Base-by-base conservation (phyloP, 495 filamentous ascomycete species). In the Pseudevernia furfuracea region DNA sequence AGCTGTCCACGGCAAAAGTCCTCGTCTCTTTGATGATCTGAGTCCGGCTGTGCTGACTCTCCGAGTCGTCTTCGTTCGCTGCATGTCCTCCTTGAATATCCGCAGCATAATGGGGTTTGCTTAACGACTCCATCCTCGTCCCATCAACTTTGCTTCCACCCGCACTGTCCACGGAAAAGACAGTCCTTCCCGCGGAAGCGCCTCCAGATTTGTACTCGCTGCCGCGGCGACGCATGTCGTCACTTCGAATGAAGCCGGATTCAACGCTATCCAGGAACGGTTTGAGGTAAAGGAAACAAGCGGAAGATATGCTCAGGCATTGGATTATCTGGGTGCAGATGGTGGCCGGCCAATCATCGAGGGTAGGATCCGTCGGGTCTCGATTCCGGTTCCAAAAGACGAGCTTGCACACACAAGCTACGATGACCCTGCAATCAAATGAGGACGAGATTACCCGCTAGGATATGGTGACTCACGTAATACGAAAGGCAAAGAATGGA, bases 1-100 rank as follows among this genome's bases (percentile, higher is more conserved):
- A 62, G 84, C 78, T 66, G 82, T 80, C 89, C 87, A 92, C 11
- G 68, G 71, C 23, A 76, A 74, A 23, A 87, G 64, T 67, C 44
- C 39, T 59, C 19, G 65, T 66, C 41, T 66, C 38, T 28, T 59
- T 66, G 30, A 66, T 66, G 39, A 66, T 66, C 41, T 61, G 56
- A 15, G 60, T n/a, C 21, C 38, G 38, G 60, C 65, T 66, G 25
- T 58, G 36, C 48, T 66, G 65, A 57, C 65, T 66, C 28, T 62
- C 65, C 37, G 28, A 23, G 39, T 58, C 37, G 39, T 62, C 60
- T 53, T 46, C 28, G 5, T 23, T 60, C 21, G 55, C 61, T 32
- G 28, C 23, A 57, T 52, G 44, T 55, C 49, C 66, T 38, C 57
- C 58, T 19, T 46, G 25, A 36, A 38, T 61, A 14, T 48, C 37